These are phyloP conservation scores for Yarrowia porcina DNA, from an alignment of 805 yeast species.

Conservation along the genomic window DNA sequence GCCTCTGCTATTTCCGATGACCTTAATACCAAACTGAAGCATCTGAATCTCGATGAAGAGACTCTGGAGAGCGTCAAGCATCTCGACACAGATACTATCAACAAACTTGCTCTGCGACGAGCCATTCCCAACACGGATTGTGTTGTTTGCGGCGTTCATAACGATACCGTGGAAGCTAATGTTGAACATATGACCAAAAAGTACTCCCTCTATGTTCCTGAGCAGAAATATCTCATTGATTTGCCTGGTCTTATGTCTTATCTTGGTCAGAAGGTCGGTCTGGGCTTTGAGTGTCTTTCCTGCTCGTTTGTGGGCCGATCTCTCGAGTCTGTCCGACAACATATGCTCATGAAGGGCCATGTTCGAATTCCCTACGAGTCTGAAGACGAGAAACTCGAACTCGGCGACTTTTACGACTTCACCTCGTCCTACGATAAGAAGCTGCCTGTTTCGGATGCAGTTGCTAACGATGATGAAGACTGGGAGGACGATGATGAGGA, in stretches of 20 bases:
- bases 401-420: constrained; percentile 83
- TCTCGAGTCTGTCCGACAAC: constrained; percentile 84
- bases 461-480: constrained; percentile 40
- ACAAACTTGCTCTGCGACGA: constrained; percentile 29
- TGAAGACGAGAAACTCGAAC: constrained; percentile 68
- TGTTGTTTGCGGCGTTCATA: constrained; percentile 47
- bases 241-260: constrained; percentile 68
- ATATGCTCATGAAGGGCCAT: constrained; percentile 81
- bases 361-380: constrained; percentile 85
- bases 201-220: constrained; percentile 90
- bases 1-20: background rate
- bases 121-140: constrained; percentile 40
- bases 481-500: constrained; percentile 41
- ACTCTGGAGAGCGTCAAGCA: constrained; percentile 1
- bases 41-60: constrained; percentile 26
- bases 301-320: constrained; percentile 84
- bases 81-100: constrained; percentile 33
- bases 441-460: constrained; percentile 41
- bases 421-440: constrained; percentile 52
- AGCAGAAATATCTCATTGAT: constrained; percentile 63
- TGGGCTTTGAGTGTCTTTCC: constrained; percentile 77
- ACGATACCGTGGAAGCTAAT: constrained; percentile 54
- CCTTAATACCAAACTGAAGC: constrained; percentile 8
- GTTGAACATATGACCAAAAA: constrained; percentile 70
- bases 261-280: constrained; percentile 74